Percentiles rank a stretch among this genome's conserved stretches.
Conservation (phyloP, 2,329 filamentous ascomycete species). For the Arthrobotrys sphaeroides region DNA sequence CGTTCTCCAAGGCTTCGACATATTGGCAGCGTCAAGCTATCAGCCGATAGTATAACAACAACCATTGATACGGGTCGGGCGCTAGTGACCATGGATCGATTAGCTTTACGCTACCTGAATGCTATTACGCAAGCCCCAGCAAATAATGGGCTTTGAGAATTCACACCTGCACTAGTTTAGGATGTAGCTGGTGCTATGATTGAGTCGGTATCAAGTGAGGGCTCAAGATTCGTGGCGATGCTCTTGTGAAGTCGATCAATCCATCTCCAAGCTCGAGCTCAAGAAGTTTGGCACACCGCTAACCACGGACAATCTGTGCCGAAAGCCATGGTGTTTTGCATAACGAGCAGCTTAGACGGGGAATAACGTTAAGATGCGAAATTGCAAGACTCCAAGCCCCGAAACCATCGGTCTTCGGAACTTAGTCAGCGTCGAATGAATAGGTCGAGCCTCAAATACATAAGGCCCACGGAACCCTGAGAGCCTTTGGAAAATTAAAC, state of each 20-base stretch:
- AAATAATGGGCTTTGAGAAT: too few relatives aligned
- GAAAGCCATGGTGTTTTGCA: neutral
- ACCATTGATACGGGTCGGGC: neutral
- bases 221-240: neutral
- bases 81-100: too few relatives aligned
- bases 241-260: neutral
- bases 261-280: neutral
- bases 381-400: conserved; percentile 22
- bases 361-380: conserved; percentile 20
- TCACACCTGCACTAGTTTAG: too few relatives aligned
- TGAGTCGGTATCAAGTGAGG: too few relatives aligned
- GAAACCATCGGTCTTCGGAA: conserved; percentile 27
- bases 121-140: too few relatives aligned
- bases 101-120: too few relatives aligned
- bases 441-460: neutral
- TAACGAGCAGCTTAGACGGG: neutral
- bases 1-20: conserved; percentile 16
- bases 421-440: neutral
- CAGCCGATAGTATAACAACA: neutral
- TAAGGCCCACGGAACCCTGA: neutral
- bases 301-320: conserved; percentile 3
- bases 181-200: too few relatives aligned
- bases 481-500: neutral
- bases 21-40: neutral
- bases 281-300: neutral